phyloP scores from a whole-genome alignment of 225 moss, liverwort and hornwort species.

The Pleurozium schreberi region DNA sequence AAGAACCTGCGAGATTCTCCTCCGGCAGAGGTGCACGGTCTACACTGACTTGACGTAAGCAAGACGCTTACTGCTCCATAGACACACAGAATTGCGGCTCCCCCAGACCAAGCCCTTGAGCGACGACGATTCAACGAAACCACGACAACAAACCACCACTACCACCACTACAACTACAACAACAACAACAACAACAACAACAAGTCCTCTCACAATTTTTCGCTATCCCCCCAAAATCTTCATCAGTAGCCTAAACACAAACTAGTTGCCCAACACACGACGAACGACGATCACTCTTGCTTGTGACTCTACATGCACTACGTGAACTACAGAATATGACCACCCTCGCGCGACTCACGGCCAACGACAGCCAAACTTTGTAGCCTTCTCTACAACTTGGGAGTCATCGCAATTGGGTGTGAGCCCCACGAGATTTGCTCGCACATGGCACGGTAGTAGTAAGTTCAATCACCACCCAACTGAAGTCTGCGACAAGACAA shows the following conservation, averaged over 20 bases:
- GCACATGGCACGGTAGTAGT: not conserved
- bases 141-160: not conserved
- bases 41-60: constrained; percentile 4
- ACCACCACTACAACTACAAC: not conserved
- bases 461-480: not conserved
- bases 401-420: not conserved
- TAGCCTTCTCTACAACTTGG: not conserved
- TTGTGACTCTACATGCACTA: not conserved
- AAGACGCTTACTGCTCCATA: not conserved
- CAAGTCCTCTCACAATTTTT: not conserved
- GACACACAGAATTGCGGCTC: not conserved
- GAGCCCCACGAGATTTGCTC: not conserved
- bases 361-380: not conserved
- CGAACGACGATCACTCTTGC: not conserved
- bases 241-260: not conserved
- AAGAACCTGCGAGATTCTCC: not conserved
- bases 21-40: not conserved
- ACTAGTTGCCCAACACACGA: not conserved
- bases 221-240: not conserved
- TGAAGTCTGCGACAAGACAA: not conserved
- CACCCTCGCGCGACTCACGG: not conserved
- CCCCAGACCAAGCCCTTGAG: not conserved
- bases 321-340: not conserved
- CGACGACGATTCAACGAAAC: not conserved
- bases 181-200: not conserved